phyloP scores from a whole-genome alignment of 257 asterid species.

The Salvia hispanica region DNA sequence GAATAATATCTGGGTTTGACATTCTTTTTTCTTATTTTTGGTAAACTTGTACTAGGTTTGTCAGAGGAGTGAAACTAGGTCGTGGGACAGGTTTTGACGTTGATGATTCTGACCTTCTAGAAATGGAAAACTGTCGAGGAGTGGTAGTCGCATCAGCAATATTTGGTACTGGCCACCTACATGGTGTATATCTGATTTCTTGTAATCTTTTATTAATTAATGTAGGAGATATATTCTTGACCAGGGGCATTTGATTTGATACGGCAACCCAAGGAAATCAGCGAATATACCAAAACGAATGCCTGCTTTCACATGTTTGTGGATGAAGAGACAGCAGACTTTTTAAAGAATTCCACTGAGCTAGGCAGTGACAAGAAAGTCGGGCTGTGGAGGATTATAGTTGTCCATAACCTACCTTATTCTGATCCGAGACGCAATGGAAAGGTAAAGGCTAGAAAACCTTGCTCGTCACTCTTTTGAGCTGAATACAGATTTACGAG shows the following conservation, averaged over 20 bases:
- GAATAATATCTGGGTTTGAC: background rate
- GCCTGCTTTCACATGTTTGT: constrained; percentile 87
- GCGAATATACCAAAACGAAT: constrained; percentile 64
- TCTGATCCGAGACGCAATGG: constrained; percentile 92
- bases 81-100: constrained; percentile 79
- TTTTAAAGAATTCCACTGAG: constrained; percentile 60
- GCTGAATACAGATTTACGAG: background rate
- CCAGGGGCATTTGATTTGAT: constrained; percentile 90
- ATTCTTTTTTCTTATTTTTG: background rate
- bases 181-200: constrained; percentile 12
- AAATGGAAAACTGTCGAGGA: constrained; percentile 82
- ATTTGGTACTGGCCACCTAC: constrained; percentile 58
- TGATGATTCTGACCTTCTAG: constrained; percentile 73
- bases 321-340: constrained; percentile 70
- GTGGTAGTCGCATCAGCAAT: constrained; percentile 91
- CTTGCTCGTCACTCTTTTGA: constrained; percentile 2
- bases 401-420: constrained; percentile 79
- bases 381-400: constrained; percentile 83
- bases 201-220: constrained; percentile 30
- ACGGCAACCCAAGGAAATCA: constrained; percentile 77
- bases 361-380: constrained; percentile 64
- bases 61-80: constrained; percentile 81
- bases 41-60: constrained; percentile 64
- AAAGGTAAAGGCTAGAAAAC: constrained; percentile 55
- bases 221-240: constrained; percentile 32